A percentile compares a stretch with the other conserved stretches of the same genome.
Evolutionary conservation across 805 yeast species (phyloP).

Genomic region (Zygosaccharomyces kombuchaensis): DNA sequence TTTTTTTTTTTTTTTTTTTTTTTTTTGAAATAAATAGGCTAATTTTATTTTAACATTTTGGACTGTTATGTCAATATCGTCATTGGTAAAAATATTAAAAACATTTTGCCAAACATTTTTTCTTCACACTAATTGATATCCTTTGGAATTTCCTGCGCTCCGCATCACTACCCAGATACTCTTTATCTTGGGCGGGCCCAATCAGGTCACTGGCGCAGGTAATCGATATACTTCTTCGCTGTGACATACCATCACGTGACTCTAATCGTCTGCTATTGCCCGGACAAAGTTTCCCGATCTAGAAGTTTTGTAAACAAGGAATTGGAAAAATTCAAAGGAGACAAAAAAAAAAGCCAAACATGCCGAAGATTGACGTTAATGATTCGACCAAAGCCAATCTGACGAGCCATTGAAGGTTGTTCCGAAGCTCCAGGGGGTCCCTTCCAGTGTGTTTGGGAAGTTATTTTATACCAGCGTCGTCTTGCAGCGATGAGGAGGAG

Average conservation of each 20-base stretch:
- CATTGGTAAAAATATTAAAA: too few relatives aligned
- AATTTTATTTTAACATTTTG: too few relatives aligned
- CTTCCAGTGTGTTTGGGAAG: background rate
- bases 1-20: too few relatives aligned
- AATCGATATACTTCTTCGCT: background rate
- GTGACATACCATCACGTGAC: background rate
- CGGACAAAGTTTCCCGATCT: conserved; percentile 1
- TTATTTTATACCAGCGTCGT: background rate
- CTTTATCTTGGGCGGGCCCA: background rate
- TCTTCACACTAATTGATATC: too few relatives aligned
- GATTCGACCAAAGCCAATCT: background rate
- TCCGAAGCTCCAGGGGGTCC: background rate
- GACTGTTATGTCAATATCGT: too few relatives aligned
- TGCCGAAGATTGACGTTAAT: background rate
- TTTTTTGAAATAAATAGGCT: too few relatives aligned
- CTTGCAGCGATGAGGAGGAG: conserved; percentile 28
- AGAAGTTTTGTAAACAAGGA: conserved; percentile 3
- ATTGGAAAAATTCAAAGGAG: conserved; percentile 2
- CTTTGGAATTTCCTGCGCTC: too few relatives aligned
- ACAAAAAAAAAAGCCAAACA: conserved; percentile 1
- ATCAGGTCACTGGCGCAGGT: too few relatives aligned
- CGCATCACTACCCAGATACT: too few relatives aligned
- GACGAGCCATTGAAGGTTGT: conserved; percentile 3
- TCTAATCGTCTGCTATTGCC: background rate
- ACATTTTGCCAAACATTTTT: too few relatives aligned